A percentile compares a stretch with the other conserved stretches of the same genome.
Conservation (phyloP, 305 asterid species). For the Fraxinus nigra region DNA sequence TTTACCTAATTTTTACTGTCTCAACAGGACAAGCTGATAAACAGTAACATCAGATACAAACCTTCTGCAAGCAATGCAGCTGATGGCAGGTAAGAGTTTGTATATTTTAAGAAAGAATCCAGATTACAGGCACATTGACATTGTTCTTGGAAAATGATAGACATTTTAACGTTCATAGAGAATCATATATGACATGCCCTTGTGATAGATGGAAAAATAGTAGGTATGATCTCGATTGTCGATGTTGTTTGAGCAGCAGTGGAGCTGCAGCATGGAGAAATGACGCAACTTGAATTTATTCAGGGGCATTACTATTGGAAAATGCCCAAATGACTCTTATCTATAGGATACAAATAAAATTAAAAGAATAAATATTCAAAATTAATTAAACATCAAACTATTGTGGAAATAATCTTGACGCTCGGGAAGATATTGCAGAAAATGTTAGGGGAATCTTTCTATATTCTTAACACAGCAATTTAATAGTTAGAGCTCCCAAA, state of each 20-base stretch:
- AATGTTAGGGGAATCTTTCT: neutral
- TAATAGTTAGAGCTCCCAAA: neutral
- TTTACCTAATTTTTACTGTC: neutral
- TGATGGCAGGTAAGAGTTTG: conserved; percentile 58
- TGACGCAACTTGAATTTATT: conserved; percentile 57
- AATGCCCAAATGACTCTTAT: too few relatives aligned
- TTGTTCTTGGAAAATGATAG: neutral
- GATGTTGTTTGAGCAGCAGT: conserved; percentile 68
- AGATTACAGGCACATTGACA: neutral
- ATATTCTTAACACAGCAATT: neutral
- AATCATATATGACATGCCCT: conserved; percentile 72
- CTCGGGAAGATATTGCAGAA: neutral
- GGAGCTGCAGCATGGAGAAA: conserved; percentile 65
- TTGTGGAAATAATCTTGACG: neutral
- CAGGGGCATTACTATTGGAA: conserved; percentile 57
- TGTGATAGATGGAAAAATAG: conserved; percentile 70
- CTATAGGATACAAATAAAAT: neutral
- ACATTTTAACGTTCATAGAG: conserved; percentile 37
- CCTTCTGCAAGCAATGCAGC: conserved; percentile 74
- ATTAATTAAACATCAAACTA: neutral
- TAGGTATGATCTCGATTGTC: conserved; percentile 67
- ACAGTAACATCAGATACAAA: conserved; percentile 67
- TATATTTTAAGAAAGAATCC: neutral
- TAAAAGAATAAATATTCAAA: too few relatives aligned
- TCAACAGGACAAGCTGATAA: conserved; percentile 54